A percentile compares a stretch with the other conserved stretches of the same genome.
Evolutionary conservation across 2,329 filamentous ascomycete genomes (phyloP).

Genomic region (Fusarium sp.): DNA sequence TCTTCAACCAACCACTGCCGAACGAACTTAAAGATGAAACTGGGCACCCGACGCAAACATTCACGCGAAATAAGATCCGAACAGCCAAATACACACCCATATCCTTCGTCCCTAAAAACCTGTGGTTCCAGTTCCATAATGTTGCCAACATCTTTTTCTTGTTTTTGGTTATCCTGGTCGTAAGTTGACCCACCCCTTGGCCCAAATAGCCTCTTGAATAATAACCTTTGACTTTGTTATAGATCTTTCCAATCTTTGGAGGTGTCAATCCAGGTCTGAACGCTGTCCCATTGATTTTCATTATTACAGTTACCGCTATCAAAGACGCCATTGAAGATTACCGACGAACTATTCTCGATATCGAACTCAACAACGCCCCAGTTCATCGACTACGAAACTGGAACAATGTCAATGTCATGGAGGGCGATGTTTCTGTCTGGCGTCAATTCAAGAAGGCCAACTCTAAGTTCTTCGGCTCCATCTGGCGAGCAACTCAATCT

Average conservation of each 20-base stretch:
- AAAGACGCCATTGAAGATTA: slow-evolving; percentile 98
- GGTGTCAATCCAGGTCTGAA: slow-evolving; percentile 90
- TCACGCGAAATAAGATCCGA: slow-evolving; percentile 93
- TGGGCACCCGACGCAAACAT: slow-evolving; percentile 77
- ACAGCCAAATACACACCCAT: slow-evolving; percentile 97
- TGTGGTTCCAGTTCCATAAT: slow-evolving; percentile 99
- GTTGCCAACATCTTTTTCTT: slow-evolving; percentile 99
- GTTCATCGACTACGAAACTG: slow-evolving; percentile 91
- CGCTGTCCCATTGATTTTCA: slow-evolving; percentile 92
- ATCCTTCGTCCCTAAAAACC: slow-evolving; percentile 95
- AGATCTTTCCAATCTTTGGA: slow-evolving; percentile 98
- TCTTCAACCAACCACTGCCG: slow-evolving; percentile 88
- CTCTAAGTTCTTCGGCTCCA: slow-evolving; percentile 69
- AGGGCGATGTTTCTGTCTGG: slow-evolving; percentile 89
- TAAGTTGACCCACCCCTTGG: slow-evolving; percentile 65
- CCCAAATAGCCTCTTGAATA: slow-evolving; percentile 4
- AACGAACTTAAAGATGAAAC: slow-evolving; percentile 82
- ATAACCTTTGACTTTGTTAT: slow-evolving; percentile 44
- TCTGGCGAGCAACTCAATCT: slow-evolving; percentile 63
- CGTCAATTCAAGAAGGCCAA: slow-evolving; percentile 91
- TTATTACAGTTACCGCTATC: slow-evolving; percentile 86
- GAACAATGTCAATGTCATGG: slow-evolving; percentile 92
- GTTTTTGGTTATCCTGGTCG: slow-evolving; percentile 92
- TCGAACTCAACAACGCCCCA: slow-evolving; percentile 94
- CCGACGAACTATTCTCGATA: slow-evolving; percentile 90